A percentile compares a stretch with the other conserved stretches of the same genome.
Conservation (phyloP, 768 basidiomycete genomes). For the Daedalea quercina region DNA sequence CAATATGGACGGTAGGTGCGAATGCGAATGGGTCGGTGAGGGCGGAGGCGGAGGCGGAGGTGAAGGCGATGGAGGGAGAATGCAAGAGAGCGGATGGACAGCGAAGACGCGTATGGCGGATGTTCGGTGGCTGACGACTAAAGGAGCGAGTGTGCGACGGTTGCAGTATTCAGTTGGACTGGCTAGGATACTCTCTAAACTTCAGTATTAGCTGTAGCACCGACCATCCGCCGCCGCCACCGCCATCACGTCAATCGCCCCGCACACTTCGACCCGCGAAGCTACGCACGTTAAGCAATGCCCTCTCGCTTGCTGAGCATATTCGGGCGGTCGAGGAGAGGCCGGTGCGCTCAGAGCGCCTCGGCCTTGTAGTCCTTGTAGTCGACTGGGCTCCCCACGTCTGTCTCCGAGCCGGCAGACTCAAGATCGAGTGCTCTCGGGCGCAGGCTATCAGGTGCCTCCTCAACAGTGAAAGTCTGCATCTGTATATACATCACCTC, state of each 20-base stretch:
- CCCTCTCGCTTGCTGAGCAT: background rate
- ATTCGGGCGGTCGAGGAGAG: background rate
- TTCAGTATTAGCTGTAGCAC: background rate
- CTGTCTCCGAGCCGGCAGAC: conserved; percentile 29
- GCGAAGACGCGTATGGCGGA: too few relatives aligned
- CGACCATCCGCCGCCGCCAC: background rate
- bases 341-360: conserved; percentile 7
- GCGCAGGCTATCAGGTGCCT: conserved; percentile 54
- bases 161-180: too few relatives aligned
- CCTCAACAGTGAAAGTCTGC: conserved; percentile 44
- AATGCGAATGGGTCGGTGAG: background rate
- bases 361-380: conserved; percentile 17
- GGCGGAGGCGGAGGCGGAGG: background rate
- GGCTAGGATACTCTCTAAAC: background rate
- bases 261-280: background rate
- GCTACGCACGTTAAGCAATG: background rate
- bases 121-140: too few relatives aligned
- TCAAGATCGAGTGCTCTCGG: conserved; percentile 59
- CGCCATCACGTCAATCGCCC: background rate
- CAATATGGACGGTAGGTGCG: background rate
- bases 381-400: conserved; percentile 5
- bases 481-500: conserved; percentile 35
- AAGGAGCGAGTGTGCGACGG: too few relatives aligned
- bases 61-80: background rate
- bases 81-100: background rate